These are phyloP conservation scores for Heterobasidion occidentale DNA, from an alignment of 1,284 basidiomycete genomes.

Conservation along the genomic window DNA sequence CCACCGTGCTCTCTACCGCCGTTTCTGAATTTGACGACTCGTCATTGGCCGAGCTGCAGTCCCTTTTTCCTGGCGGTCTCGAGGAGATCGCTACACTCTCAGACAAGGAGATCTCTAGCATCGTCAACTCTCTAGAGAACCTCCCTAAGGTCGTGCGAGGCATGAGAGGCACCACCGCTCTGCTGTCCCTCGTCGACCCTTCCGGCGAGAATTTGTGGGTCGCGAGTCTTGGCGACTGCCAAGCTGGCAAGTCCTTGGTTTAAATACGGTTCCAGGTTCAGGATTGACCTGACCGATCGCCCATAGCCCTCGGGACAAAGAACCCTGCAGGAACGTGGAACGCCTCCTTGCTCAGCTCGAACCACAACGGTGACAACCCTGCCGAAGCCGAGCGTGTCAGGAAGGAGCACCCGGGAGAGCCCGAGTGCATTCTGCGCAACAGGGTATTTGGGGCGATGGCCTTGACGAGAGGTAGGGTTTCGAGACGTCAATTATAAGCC, in stretches of 20 bases:
- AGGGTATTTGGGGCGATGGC: slow-evolving; percentile 25
- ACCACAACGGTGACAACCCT: slow-evolving; percentile 25
- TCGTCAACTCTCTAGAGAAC: slow-evolving; percentile 27
- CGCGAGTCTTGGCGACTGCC: slow-evolving; percentile 30
- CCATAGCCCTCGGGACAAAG: slow-evolving; percentile 1
- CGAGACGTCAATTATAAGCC: background rate
- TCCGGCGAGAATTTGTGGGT: slow-evolving; percentile 25
- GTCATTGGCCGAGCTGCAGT: slow-evolving; percentile 22
- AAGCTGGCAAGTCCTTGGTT: slow-evolving; percentile 20
- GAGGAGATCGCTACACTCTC: slow-evolving; percentile 18
- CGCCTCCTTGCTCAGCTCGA: slow-evolving; percentile 18
- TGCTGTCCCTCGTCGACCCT: slow-evolving; percentile 25
- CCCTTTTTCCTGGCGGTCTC: slow-evolving; percentile 22
- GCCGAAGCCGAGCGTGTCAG: slow-evolving; percentile 22
- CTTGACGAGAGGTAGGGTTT: slow-evolving; percentile 25
- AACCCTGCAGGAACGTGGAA: slow-evolving; percentile 17
- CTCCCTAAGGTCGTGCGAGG: slow-evolving; percentile 22
- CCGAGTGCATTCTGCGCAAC: slow-evolving; percentile 19
- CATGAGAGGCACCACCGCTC: slow-evolving; percentile 28
- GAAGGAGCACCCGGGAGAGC: slow-evolving; percentile 26
- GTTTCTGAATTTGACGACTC: slow-evolving; percentile 24
- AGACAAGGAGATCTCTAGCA: slow-evolving; percentile 27
- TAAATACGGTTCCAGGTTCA: too few relatives aligned
- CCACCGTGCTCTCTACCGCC: background rate
- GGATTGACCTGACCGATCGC: background rate